Evolutionary conservation across 2,329 filamentous ascomycete genomes (phyloP).

Genomic region (Colletotrichum melonis): DNA sequence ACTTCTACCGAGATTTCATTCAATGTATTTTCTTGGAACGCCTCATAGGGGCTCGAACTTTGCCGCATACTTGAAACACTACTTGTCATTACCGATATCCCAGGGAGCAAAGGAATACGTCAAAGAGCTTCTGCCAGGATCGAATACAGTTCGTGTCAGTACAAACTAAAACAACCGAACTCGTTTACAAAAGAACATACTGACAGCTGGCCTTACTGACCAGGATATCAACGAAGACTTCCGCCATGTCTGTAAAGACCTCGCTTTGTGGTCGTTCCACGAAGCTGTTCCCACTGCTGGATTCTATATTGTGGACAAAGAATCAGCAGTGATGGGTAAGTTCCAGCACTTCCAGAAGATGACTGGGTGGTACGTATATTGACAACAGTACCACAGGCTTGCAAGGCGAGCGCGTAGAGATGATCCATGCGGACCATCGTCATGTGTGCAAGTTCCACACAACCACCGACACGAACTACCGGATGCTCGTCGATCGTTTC

Average conservation of each 20-base stretch:
- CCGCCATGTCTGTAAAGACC: background rate
- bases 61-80: background rate
- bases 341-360: no score
- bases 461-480: background rate
- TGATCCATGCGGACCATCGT: background rate
- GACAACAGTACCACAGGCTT: background rate
- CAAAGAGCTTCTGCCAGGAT: background rate
- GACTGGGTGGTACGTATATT: no score
- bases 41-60: background rate
- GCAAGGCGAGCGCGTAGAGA: background rate
- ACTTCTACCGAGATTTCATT: background rate
- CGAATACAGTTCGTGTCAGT: background rate
- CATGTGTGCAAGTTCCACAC: background rate
- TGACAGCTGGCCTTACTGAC: background rate
- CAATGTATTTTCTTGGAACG: constrained; percentile 5
- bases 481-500: constrained; percentile 36
- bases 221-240: background rate
- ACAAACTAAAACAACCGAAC: background rate
- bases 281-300: background rate
- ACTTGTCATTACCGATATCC: background rate
- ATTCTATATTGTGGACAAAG: background rate
- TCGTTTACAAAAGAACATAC: background rate
- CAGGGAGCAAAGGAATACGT: background rate
- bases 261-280: background rate
- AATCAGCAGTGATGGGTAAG: background rate